Conservation (phyloP, 805 yeast species). For the Candida loeiensis region DNA sequence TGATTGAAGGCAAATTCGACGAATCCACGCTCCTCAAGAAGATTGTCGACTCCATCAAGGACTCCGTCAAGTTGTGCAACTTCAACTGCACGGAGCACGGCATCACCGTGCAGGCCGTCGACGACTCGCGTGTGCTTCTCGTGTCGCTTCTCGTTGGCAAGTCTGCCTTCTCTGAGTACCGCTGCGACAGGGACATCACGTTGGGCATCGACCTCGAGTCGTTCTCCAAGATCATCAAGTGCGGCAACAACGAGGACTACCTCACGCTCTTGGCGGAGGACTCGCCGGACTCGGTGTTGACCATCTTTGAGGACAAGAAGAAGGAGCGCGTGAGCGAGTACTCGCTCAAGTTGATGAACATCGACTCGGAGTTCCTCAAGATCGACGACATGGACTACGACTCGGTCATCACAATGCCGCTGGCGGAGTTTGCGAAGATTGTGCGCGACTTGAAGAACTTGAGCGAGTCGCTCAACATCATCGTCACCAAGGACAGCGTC, state of each 20-base stretch:
- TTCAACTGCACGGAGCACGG: constrained; percentile 96
- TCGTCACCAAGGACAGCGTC: constrained; percentile 88
- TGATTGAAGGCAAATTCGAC: constrained; percentile 97
- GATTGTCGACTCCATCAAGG: constrained; percentile 90
- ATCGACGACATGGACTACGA: constrained; percentile 94
- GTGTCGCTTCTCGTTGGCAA: constrained; percentile 85
- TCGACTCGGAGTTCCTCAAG: constrained; percentile 89
- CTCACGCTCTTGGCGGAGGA: constrained; percentile 89
- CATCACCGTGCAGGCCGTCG: constrained; percentile 94
- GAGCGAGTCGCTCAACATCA: constrained; percentile 81
- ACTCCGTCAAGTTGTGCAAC: constrained; percentile 91
- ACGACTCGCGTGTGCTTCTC: constrained; percentile 90
- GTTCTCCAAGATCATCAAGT: constrained; percentile 81
- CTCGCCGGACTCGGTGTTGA: constrained; percentile 61
- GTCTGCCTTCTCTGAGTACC: constrained; percentile 84
- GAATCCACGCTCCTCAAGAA: constrained; percentile 90
- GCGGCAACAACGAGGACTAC: constrained; percentile 87
- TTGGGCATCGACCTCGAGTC: constrained; percentile 88
- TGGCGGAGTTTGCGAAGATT: constrained; percentile 82
- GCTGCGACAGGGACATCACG: constrained; percentile 92
- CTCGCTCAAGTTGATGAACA: constrained; percentile 88
- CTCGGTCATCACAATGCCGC: constrained; percentile 81
- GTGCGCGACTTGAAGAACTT: constrained; percentile 83
- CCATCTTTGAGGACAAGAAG: constrained; percentile 87
- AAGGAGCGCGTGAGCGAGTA: constrained; percentile 92